Evolutionary conservation across 2,329 filamentous ascomycete species (phyloP), one percentile per base, ranked within the genome.

Genomic region (Lomentospora prolificans): DNA sequence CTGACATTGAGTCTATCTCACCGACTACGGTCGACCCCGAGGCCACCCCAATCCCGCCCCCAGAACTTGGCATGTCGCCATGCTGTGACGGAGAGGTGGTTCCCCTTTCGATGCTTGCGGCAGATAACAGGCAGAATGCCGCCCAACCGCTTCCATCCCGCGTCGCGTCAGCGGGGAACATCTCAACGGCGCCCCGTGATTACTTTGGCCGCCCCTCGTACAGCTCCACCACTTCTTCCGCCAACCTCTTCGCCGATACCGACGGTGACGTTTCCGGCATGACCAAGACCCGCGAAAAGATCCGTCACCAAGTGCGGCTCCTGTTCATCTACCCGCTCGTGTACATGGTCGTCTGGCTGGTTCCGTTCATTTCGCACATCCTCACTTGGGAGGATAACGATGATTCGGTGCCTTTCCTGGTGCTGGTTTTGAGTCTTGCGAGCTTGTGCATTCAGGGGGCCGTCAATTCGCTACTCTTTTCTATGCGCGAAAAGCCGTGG

Each of bases 281-380:
- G 48, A 58, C 65, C 19, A 64, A 67, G 50, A 66, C 77, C 7
- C 76, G 82, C 10, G 71, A 76, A 14, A 79, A 78, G 57, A 84
- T 88, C 57, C 77, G 80, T 48, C 79, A 84, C 8, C 86, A 90
- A 63, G 75, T 90, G 2, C 80, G 85, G 30, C 78, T 86, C 28
- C 75, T 90, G 17, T 89, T 91, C 68, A 81, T 90, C 51, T 92
- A 92, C 65, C 88, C 88, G 0, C 65, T 85, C 17, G 78, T 87
- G 3, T 91, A 92, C 67, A 75, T 87, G 19, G 67, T 81, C 3
- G 80, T 89, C 60, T 92, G 88, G 88, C 69, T 86, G 3, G 70
- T 87, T 6, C 87, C 88, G 0, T 88, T 90, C 61, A 70, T 84
- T 2, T 75, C 75, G 2, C 85, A 90, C 65, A 74, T 82, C 52